Conservation (phyloP, 148 eudicot genomes). For the Fagopyrum tataricum region DNA sequence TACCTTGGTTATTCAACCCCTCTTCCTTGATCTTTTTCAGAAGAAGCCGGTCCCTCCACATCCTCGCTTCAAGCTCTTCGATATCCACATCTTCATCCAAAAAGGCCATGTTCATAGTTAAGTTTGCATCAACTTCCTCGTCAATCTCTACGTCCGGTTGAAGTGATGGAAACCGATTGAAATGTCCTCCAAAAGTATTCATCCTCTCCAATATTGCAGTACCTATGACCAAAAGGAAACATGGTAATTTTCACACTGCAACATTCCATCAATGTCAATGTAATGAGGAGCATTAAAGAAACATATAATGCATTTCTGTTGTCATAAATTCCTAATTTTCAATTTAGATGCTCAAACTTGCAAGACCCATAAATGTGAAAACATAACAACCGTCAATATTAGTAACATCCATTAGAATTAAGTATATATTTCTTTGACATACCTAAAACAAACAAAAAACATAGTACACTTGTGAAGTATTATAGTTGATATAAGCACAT, state of each 20-base stretch:
- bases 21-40: not conserved
- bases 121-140: not conserved
- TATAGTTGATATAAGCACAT: too few relatives aligned
- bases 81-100: not conserved
- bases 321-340: not conserved
- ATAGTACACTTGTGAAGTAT: not conserved
- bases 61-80: not conserved
- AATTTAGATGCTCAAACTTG: not conserved
- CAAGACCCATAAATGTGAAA: not conserved
- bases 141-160: too few relatives aligned
- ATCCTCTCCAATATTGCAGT: not conserved
- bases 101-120: not conserved
- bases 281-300: not conserved
- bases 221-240: too few relatives aligned
- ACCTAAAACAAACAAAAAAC: not conserved
- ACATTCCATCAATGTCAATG: too few relatives aligned
- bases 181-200: not conserved
- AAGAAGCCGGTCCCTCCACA: conserved; percentile 2
- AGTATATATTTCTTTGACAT: not conserved
- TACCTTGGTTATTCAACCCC: not conserved
- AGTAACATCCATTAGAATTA: not conserved
- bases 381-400: not conserved
- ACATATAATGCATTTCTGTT: not conserved
- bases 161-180: too few relatives aligned
- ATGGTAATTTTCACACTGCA: too few relatives aligned